Evolutionary conservation across 768 basidiomycete species (phyloP).

Genomic region (Termitomyces sp.): DNA sequence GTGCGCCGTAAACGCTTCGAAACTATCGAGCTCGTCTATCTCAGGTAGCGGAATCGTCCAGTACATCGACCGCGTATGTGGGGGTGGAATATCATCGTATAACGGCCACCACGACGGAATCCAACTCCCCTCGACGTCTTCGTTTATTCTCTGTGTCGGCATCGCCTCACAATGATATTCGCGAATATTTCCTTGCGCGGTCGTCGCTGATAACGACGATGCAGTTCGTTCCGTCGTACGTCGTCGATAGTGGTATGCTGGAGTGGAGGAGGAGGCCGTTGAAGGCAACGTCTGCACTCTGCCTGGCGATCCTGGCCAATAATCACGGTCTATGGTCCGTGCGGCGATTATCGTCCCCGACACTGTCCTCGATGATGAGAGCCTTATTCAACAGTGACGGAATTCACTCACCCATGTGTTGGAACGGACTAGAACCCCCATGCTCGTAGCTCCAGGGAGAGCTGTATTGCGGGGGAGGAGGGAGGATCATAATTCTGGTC

Average conservation of each 20-base stretch:
- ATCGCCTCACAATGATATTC: background rate
- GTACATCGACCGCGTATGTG: slow-evolving; percentile 11
- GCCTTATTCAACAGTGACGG: background rate
- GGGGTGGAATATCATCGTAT: slow-evolving; percentile 6
- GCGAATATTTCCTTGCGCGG: background rate
- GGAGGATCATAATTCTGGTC: background rate
- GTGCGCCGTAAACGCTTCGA: background rate
- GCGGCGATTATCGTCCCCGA: background rate
- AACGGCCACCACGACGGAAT: background rate
- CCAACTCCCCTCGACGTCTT: background rate
- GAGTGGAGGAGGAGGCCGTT: background rate
- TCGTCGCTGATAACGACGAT: background rate
- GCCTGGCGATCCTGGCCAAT: background rate
- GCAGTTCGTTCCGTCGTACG: background rate
- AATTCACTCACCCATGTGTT: slow-evolving; percentile 1
- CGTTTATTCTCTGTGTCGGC: background rate
- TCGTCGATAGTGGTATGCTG: background rate
- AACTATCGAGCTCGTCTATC: background rate
- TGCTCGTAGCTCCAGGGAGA: background rate
- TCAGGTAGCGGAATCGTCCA: slow-evolving; percentile 13
- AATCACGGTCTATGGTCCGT: background rate
- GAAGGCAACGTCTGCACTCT: background rate
- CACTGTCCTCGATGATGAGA: background rate
- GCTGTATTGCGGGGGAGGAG: background rate
- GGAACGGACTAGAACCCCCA: background rate